phyloP scores from a whole-genome alignment of 257 asterid species.

The Solanum rostratum region DNA sequence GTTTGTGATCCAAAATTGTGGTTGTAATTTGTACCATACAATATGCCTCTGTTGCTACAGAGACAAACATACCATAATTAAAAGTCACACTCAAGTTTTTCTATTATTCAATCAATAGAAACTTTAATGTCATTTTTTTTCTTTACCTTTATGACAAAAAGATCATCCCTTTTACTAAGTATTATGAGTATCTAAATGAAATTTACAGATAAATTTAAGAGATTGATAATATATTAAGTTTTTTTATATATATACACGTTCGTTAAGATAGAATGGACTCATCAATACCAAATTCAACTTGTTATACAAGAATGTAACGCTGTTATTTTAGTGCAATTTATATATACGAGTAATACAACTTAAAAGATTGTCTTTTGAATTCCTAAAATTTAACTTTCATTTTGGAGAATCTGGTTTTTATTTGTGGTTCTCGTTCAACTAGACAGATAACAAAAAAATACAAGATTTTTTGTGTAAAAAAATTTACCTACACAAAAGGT shows the following conservation, averaged over 20 bases:
- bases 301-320: not conserved
- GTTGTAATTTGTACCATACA: not conserved
- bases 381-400: too few relatives aligned
- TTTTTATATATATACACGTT: not conserved
- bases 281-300: not conserved
- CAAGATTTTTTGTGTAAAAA: too few relatives aligned
- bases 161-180: not conserved
- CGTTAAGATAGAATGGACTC: not conserved
- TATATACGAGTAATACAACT: not conserved
- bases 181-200: not conserved
- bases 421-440: too few relatives aligned
- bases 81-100: not conserved
- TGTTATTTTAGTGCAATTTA: not conserved
- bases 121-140: not conserved
- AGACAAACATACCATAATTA: not conserved
- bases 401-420: too few relatives aligned
- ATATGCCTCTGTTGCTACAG: not conserved
- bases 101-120: not conserved
- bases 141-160: not conserved
- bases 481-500: too few relatives aligned
- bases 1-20: not conserved
- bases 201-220: not conserved
- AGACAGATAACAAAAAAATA: too few relatives aligned
- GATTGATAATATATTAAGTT: not conserved
- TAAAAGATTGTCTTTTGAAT: not conserved